A percentile compares a stretch with the other conserved stretches of the same genome.
These are phyloP conservation scores for Monilinia vaccinii-corymbosi DNA, from an alignment of 2,329 filamentous ascomycete genomes.

Conservation along the genomic window DNA sequence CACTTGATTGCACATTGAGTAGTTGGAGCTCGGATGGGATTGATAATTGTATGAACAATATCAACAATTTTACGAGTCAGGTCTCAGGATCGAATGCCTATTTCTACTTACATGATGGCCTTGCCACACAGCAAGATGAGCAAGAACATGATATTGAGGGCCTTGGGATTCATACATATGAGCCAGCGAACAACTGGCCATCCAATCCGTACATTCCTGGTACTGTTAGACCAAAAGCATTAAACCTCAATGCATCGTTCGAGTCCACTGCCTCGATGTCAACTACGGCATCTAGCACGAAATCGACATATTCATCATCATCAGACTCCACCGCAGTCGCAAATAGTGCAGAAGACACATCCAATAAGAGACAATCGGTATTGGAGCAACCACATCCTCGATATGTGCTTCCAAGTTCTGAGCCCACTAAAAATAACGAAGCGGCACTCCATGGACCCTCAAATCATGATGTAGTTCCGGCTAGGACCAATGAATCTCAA, in stretches of 20 bases:
- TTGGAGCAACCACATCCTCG: constrained; percentile 14
- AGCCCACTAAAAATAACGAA: constrained; percentile 6
- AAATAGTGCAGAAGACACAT: constrained; percentile 10
- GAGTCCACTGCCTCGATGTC: constrained; percentile 15
- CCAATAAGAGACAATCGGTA: constrained; percentile 7
- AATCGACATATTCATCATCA: constrained; percentile 9
- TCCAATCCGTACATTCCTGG: constrained; percentile 8
- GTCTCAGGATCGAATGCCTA: constrained; percentile 9
- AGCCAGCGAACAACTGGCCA: constrained; percentile 11
- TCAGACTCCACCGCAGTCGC: constrained; percentile 13
- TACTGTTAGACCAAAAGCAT: constrained; percentile 23
- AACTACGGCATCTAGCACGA: constrained; percentile 18
- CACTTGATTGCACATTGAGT: background rate
- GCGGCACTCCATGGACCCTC: constrained; percentile 13
- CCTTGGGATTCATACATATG: constrained; percentile 11
- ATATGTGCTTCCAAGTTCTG: constrained; percentile 18
- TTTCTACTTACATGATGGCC: constrained; percentile 12
- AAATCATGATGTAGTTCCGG: background rate
- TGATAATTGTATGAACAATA: background rate
- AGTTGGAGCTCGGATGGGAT: constrained; percentile 11
- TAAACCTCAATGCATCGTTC: constrained; percentile 17
- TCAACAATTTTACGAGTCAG: background rate
- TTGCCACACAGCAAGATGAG: constrained; percentile 10
- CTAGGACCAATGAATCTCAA: background rate
- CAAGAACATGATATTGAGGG: constrained; percentile 7